Conservation (phyloP, 164 flowering plant genomes). For the Vitis rotundifolia region DNA sequence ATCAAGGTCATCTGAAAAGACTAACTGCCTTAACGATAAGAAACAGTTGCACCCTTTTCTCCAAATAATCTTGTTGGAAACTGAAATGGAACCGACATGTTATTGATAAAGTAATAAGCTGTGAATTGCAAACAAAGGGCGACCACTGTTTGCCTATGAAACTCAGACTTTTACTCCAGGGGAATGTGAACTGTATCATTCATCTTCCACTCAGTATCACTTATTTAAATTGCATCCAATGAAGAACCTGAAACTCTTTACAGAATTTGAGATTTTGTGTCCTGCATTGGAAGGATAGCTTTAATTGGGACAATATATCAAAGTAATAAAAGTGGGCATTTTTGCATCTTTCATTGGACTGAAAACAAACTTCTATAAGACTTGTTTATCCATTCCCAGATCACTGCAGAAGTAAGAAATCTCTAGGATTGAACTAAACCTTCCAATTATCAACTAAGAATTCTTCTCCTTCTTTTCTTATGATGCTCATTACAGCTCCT, state of each 20-base stretch:
- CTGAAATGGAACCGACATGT: neutral
- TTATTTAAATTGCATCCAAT: neutral
- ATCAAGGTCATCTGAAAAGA: neutral
- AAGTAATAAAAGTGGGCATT: neutral
- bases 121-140: no score
- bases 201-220: neutral
- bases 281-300: neutral
- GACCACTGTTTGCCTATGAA: neutral
- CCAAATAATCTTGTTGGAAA: neutral
- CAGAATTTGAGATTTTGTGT: neutral
- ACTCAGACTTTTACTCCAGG: neutral
- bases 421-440: no score
- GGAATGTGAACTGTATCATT: neutral
- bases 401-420: neutral
- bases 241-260: neutral
- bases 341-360: neutral
- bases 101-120: neutral
- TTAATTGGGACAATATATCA: neutral
- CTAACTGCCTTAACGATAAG: neutral
- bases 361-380: neutral
- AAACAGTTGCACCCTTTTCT: neutral
- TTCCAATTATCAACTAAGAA: no score
- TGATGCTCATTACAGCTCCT: neutral
- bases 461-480: neutral
- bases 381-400: no score